Evolutionary conservation across 768 basidiomycete species (phyloP), one percentile per base, ranked within the genome.

Genomic region (Xerocomellus chrysenteron): DNA sequence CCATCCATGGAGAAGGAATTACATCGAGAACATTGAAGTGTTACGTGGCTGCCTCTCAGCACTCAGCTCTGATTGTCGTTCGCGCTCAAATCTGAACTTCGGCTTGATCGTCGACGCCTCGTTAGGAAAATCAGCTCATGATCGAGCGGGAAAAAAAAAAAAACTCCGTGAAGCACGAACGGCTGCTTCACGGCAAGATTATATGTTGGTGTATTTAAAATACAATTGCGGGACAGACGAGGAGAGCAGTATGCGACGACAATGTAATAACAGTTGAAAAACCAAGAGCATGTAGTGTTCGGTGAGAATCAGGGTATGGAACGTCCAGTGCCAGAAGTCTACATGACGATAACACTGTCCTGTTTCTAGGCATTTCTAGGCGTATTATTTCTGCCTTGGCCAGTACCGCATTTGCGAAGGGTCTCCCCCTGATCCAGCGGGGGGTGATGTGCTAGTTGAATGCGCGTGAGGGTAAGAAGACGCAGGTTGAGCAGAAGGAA

Each of bases 371-470:
- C 1, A 33, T 24, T 57, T 60, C 54, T 58, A 59, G 42, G 47
- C 0, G 47, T 49, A 32, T 33, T 51, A 65, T 42, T 58, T 65
- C 36, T 69, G 69, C 37, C 63, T 57, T 28, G 60, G 4, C 68
- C 72, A 70, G 52, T 67, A 73, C 0, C 59, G 58, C 49, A 57
- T 26, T 19, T 74, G 73, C n/a, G 69, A 62, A 50, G 63, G 28
- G 32, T 59, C 58, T 54, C 49, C 63, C 60, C 54, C 65, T 50
- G 68, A 55, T 49, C 66, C 68, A 61, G 72, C 57, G 40, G 73
- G 61, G 50, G 73, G 65, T 21, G 68, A 48, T 24, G 63, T 53
- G 42, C 43, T 61, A 16, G 67, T 41, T 16, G 73, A 53, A 10
- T 63, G 62, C 17, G 56, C 48, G 5, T 68, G 74, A 37, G 66